Evolutionary conservation across 306 rosid species (phyloP).

Genomic region (Glycyrrhiza uralensis): DNA sequence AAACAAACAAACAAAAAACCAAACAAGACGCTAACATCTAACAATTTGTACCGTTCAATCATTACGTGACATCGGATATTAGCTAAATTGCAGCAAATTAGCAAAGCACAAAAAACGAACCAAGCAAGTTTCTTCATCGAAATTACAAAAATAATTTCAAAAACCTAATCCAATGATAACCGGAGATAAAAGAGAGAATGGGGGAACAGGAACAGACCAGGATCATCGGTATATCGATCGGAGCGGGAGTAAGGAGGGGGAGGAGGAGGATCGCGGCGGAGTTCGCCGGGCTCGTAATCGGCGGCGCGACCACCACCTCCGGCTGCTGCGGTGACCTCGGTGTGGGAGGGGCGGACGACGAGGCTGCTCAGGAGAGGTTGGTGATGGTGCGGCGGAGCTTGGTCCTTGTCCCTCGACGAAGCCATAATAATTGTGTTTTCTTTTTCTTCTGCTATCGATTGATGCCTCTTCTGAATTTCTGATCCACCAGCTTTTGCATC

Average conservation of each 20-base stretch:
- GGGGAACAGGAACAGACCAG: slow-evolving; percentile 31
- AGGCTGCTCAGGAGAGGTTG: slow-evolving; percentile 50
- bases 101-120: not conserved
- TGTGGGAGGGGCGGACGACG: slow-evolving; percentile 44
- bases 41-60: not conserved
- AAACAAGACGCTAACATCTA: not conserved
- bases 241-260: slow-evolving; percentile 37
- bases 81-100: not conserved
- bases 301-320: slow-evolving; percentile 13
- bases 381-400: slow-evolving; percentile 41
- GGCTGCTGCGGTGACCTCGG: not conserved
- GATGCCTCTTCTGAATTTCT: not conserved
- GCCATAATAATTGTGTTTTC: slow-evolving; percentile 26
- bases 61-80: not conserved
- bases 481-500: not conserved
- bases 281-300: slow-evolving; percentile 41
- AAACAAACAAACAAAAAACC: not conserved
- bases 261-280: slow-evolving; percentile 37
- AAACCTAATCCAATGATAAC: not conserved
- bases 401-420: slow-evolving; percentile 35
- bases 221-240: slow-evolving; percentile 38
- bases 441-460: no score
- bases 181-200: not conserved
- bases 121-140: not conserved
- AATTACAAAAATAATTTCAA: not conserved